Evolutionary conservation across 768 basidiomycete species (phyloP).

Genomic region (Postia placenta): DNA sequence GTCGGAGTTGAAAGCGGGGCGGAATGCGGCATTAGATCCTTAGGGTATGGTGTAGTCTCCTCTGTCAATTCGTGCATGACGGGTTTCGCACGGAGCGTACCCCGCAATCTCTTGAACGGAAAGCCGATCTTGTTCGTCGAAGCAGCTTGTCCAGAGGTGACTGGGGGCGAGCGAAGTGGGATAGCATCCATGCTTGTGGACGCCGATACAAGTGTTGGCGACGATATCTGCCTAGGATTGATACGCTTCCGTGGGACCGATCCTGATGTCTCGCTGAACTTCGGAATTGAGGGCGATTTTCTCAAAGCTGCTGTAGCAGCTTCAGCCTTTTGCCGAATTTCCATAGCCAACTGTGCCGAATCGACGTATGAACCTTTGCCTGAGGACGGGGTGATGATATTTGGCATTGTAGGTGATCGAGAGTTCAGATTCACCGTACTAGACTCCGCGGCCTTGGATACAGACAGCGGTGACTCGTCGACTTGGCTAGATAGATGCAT

Average conservation of each 20-base stretch:
- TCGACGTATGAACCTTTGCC: constrained; percentile 27
- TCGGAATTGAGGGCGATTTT: constrained; percentile 34
- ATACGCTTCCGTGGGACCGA: constrained; percentile 26
- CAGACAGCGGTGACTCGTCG: too few species aligned
- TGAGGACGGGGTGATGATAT: constrained; percentile 1
- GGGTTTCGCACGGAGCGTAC: constrained; percentile 55
- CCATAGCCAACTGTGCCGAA: constrained; percentile 50
- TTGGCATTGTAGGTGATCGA: neutral
- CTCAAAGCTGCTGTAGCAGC: constrained; percentile 42
- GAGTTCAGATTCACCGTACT: too few species aligned
- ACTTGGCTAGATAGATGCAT: too few species aligned
- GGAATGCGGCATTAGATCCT: constrained; percentile 35
- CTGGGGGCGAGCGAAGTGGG: constrained; percentile 20
- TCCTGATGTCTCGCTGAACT: constrained; percentile 17
- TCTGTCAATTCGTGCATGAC: constrained; percentile 43
- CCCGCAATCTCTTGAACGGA: constrained; percentile 66
- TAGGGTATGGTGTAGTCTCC: constrained; percentile 37
- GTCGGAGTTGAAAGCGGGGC: constrained; percentile 24
- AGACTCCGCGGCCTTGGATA: too few species aligned
- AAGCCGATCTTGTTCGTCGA: constrained; percentile 54
- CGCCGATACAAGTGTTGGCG: constrained; percentile 33
- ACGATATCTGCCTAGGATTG: constrained; percentile 32
- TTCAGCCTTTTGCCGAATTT: constrained; percentile 63
- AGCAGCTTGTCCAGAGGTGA: constrained; percentile 11
- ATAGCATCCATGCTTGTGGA: constrained; percentile 32